phyloP scores from a whole-genome alignment of 768 basidiomycete species.

The Mycena chlorophos region DNA sequence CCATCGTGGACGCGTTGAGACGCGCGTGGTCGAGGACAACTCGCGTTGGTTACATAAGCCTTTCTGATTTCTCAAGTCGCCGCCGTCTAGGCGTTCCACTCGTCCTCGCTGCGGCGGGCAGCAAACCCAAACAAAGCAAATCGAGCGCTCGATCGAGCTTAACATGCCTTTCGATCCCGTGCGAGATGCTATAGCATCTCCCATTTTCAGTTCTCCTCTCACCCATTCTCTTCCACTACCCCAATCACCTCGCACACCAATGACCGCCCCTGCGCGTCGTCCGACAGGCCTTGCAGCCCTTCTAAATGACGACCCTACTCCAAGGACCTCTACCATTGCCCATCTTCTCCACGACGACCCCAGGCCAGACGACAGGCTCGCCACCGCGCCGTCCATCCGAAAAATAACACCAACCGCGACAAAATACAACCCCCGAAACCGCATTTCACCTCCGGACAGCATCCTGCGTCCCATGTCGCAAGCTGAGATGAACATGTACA shows the following conservation, averaged over 20 bases:
- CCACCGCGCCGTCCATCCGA: conserved; percentile 29
- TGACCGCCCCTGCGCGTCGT: conserved; percentile 54
- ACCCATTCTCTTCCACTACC: conserved; percentile 26
- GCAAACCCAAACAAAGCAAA: too few species aligned
- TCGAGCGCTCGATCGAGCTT: too few species aligned
- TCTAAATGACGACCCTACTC: conserved; percentile 65
- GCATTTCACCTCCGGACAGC: conserved; percentile 59
- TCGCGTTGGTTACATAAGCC: background rate
- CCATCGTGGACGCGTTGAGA: conserved; percentile 40
- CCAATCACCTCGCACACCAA: conserved; percentile 39
- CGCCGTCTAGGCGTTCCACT: too few species aligned
- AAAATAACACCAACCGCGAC: too few species aligned
- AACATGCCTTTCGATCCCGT: conserved; percentile 35
- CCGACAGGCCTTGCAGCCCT: conserved; percentile 78
- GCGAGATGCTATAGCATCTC: conserved; percentile 82
- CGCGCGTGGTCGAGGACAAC: background rate
- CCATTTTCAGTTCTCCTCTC: conserved; percentile 44
- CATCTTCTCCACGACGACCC: conserved; percentile 42
- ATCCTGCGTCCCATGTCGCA: conserved; percentile 66
- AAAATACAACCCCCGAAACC: conserved; percentile 59
- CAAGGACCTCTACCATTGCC: conserved; percentile 46
- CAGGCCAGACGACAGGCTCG: conserved; percentile 28
- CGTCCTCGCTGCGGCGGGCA: too few species aligned
- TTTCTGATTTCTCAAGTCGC: too few species aligned
- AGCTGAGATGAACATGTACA: conserved; percentile 61